These are phyloP conservation scores for Pseudozyma tsukubaensis DNA, from an alignment of 1,284 basidiomycete species.

Conservation along the genomic window DNA sequence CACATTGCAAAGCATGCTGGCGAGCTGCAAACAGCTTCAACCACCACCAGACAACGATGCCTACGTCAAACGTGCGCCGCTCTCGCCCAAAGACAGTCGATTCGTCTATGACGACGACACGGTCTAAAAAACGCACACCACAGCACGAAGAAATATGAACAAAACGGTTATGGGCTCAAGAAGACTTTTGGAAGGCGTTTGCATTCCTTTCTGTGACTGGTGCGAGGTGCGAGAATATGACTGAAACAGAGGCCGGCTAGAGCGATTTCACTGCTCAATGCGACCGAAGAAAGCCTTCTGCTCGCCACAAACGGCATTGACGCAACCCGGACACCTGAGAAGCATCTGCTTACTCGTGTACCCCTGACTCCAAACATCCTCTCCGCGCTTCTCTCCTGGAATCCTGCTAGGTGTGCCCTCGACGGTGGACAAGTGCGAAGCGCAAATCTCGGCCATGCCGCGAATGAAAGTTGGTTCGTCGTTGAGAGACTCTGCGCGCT, in stretches of 20 bases:
- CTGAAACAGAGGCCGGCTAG: not conserved
- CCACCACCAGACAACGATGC: constrained; percentile 63
- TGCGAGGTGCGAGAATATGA: not conserved
- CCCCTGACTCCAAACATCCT: constrained; percentile 62
- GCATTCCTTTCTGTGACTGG: not conserved
- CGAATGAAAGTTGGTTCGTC: constrained; percentile 96
- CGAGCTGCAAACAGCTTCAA: constrained; percentile 62
- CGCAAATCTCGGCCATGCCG: constrained; percentile 92
- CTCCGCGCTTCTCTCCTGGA: constrained; percentile 32
- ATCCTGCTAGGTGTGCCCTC: constrained; percentile 34
- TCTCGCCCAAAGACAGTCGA: constrained; percentile 58
- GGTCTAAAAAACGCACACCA: constrained; percentile 18
- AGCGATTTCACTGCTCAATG: constrained; percentile 15
- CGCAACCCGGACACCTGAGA: constrained; percentile 92
- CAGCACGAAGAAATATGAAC: constrained; percentile 6
- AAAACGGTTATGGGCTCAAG: not conserved
- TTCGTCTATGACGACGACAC: constrained; percentile 57
- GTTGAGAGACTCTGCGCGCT: constrained; percentile 94
- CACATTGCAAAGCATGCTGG: constrained; percentile 67
- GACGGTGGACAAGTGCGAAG: constrained; percentile 76
- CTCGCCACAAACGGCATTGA: constrained; percentile 83
- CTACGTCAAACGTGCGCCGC: constrained; percentile 60
- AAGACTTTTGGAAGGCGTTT: not conserved
- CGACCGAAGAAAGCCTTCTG: constrained; percentile 85
- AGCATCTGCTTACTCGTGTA: constrained; percentile 81